A percentile compares a stretch with the other conserved stretches of the same genome.
Conservation (phyloP, 345 rosid genomes). For the Citrus australasica region DNA sequence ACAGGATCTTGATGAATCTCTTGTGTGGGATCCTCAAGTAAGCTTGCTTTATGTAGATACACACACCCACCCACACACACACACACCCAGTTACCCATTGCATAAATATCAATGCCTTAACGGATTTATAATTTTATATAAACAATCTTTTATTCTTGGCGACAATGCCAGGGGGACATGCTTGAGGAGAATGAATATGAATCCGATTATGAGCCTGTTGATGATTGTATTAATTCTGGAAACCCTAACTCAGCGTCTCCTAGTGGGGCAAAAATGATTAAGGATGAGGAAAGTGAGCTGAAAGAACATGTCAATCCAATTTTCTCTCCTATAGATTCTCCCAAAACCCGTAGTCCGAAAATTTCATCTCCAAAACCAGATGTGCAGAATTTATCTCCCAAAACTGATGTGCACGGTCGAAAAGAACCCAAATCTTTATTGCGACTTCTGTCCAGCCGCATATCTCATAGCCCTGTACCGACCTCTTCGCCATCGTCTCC, state of each 20-base stretch:
- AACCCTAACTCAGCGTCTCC: slow-evolving; percentile 15
- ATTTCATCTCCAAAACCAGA: slow-evolving; percentile 32
- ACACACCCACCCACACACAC: no score
- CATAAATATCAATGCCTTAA: not conserved
- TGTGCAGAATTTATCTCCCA: slow-evolving; percentile 25
- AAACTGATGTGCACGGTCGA: slow-evolving; percentile 12
- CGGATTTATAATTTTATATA: not conserved
- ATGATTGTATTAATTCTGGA: slow-evolving; percentile 27
- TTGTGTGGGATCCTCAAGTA: slow-evolving; percentile 35
- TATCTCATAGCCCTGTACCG: slow-evolving; percentile 17
- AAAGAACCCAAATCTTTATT: slow-evolving; percentile 28
- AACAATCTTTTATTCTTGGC: slow-evolving; percentile 3
- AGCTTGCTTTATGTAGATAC: slow-evolving; percentile 4
- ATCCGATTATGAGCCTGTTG: slow-evolving; percentile 30
- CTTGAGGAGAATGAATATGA: slow-evolving; percentile 28
- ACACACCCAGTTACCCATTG: no score
- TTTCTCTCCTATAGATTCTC: slow-evolving; percentile 38
- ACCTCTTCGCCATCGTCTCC: slow-evolving; percentile 38
- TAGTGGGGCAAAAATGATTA: slow-evolving; percentile 15
- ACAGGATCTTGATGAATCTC: slow-evolving; percentile 29
- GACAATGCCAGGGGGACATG: slow-evolving; percentile 28
- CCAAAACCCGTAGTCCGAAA: slow-evolving; percentile 28
- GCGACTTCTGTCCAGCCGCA: slow-evolving; percentile 30
- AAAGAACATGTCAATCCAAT: slow-evolving; percentile 1
- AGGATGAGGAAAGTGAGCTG: slow-evolving; percentile 14